phyloP scores from a whole-genome alignment of 768 basidiomycete genomes.

The Mycena galopus region DNA sequence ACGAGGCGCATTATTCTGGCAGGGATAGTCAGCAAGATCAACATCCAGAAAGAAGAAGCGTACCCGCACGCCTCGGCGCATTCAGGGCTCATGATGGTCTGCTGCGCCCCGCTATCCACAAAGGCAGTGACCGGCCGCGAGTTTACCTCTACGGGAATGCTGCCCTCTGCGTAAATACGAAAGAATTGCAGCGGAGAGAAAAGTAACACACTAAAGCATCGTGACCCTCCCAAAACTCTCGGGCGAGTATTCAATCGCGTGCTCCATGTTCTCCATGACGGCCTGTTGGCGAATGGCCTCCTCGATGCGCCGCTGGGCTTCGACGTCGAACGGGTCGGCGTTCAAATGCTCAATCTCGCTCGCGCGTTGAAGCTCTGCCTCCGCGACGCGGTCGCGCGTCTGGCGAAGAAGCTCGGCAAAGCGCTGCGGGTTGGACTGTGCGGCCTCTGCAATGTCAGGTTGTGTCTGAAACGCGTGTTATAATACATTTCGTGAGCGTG shows the following conservation, averaged over 20 bases:
- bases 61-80: constrained; percentile 89
- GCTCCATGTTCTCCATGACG: constrained; percentile 91
- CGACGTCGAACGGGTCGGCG: constrained; percentile 91
- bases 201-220: constrained; percentile 91
- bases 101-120: constrained; percentile 97
- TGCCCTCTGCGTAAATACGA: constrained; percentile 45
- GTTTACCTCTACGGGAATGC: constrained; percentile 94
- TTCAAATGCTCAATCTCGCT: constrained; percentile 79
- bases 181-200: background rate
- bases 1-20: constrained; percentile 89
- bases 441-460: constrained; percentile 86
- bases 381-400: constrained; percentile 65
- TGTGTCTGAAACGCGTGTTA: constrained; percentile 63
- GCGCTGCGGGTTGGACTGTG: constrained; percentile 71
- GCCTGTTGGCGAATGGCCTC: constrained; percentile 92
- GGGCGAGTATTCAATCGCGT: constrained; percentile 94
- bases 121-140: constrained; percentile 93
- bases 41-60: background rate
- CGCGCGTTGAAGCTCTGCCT: constrained; percentile 68
- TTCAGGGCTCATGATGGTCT: constrained; percentile 96
- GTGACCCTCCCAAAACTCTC: constrained; percentile 94
- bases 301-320: constrained; percentile 94
- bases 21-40: constrained; percentile 50
- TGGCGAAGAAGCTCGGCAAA: constrained; percentile 83
- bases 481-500: background rate